These are phyloP conservation scores for Saksenaea vasiformis DNA, from an alignment of 371 early-diverging fungal species.

Conservation along the genomic window DNA sequence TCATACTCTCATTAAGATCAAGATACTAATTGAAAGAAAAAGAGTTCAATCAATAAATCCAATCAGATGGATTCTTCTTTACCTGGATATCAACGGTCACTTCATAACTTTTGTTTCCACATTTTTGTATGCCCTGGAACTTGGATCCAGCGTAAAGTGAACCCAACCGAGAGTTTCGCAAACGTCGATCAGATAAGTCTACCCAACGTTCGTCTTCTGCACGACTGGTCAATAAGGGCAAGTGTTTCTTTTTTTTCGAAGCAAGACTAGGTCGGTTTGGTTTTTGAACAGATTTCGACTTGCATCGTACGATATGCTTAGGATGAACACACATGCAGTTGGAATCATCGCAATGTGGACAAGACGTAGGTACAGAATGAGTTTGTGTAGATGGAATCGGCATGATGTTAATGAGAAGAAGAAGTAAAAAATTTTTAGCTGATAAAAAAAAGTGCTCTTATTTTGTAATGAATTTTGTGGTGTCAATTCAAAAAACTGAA, in stretches of 20 bases:
- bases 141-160: slow-evolving; percentile 68
- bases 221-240: slow-evolving; percentile 31
- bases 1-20: slow-evolving; percentile 68
- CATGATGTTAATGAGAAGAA: not conserved
- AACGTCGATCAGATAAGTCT: slow-evolving; percentile 38
- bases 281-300: not conserved
- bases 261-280: not conserved
- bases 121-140: slow-evolving; percentile 74
- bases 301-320: slow-evolving; percentile 1
- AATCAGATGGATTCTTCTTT: slow-evolving; percentile 10
- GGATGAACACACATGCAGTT: not conserved
- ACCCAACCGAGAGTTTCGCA: slow-evolving; percentile 32
- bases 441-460: not conserved
- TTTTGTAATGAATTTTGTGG: no score
- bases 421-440: not conserved
- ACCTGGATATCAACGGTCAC: slow-evolving; percentile 82
- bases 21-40: slow-evolving; percentile 59
- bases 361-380: not conserved
- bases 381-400: not conserved
- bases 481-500: no score
- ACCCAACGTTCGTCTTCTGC: slow-evolving; percentile 38
- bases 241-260: slow-evolving; percentile 10
- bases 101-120: slow-evolving; percentile 67
- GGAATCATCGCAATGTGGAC: not conserved
- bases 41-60: not conserved